Evolutionary conservation across 2,329 filamentous ascomycete genomes (phyloP), one percentile per base, ranked within the genome.

Genomic region (Curvularia lunata): DNA sequence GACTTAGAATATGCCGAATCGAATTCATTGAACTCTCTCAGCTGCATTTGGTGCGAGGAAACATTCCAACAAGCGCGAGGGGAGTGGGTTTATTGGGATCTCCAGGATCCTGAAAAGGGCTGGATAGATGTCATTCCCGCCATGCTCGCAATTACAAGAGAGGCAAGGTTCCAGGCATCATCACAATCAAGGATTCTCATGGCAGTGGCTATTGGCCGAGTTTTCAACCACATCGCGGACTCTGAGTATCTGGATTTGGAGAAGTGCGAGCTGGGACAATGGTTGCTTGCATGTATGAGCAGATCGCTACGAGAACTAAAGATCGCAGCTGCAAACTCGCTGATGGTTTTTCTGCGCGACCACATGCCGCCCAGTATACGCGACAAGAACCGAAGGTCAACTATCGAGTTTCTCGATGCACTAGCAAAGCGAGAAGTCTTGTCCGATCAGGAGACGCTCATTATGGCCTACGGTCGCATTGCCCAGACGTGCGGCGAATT

Each of bases 241-340:
- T 62, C 79, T 0, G 80, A 82, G 3, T 80, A 90, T 52, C 78
- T 94, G 28, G 86, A 91, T 62, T 79, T 97, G 2, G 85, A 88
- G 57, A 81, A 79, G 1, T 92, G 91, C 8, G 74, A 79, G 0
- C 79, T 91, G 40, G 92, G 91, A 0, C 88, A 93, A 68, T 94
- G 91, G 85, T 93, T 92, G 70, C 79, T 97, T 4, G 86, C 89
- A 65, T 91, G 90, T 0, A 80, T 98, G 38, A 88, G 89, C 62
- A 96, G 93, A 75, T 96, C 93, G 1, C 77, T 92, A 19, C 86
- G 94, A 70, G 95, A 98, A 73, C 80, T 98, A 27, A 88, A 94
- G 30, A 85, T 97, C 66, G 89, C 89, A 37, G 90, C 93, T 56
- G 90, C 89, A 34, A 84, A 86, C 58, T 86, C 88, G 0, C 73